Conservation (phyloP, 1,284 basidiomycete genomes). For the Tilletia caries region DNA sequence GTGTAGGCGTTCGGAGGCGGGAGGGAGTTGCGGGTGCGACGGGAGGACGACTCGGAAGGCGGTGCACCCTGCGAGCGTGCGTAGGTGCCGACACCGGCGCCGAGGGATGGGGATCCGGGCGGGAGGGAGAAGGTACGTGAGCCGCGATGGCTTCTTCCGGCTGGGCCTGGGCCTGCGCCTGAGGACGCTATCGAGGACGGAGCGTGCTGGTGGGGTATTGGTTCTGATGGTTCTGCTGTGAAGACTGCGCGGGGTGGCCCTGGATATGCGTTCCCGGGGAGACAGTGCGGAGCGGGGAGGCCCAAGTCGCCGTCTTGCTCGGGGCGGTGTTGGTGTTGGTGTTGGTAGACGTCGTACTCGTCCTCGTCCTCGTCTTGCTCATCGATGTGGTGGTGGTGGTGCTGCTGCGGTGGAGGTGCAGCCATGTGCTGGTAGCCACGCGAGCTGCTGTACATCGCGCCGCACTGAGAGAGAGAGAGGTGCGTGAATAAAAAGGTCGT, state of each 20-base stretch:
- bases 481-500: too few relatives aligned
- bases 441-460: too few relatives aligned
- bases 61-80: neutral
- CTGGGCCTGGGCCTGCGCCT: neutral
- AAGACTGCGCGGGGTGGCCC: neutral
- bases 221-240: neutral
- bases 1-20: neutral
- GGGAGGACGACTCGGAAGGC: neutral
- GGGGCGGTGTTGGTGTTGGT: too few relatives aligned
- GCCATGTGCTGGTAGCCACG: too few relatives aligned
- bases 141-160: neutral
- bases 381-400: too few relatives aligned
- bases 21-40: neutral
- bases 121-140: neutral
- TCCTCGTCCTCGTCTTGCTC: too few relatives aligned
- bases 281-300: neutral
- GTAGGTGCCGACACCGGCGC: neutral
- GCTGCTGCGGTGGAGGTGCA: too few relatives aligned
- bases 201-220: neutral
- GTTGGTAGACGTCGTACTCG: too few relatives aligned
- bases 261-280: neutral
- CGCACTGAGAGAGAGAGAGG: too few relatives aligned
- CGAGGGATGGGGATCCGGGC: neutral
- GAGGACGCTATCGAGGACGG: neutral
- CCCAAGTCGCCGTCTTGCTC: neutral